Evolutionary conservation across 2,329 filamentous ascomycete genomes (phyloP), one percentile per base, ranked within the genome.

Genomic region (Diaporthe caulivora): DNA sequence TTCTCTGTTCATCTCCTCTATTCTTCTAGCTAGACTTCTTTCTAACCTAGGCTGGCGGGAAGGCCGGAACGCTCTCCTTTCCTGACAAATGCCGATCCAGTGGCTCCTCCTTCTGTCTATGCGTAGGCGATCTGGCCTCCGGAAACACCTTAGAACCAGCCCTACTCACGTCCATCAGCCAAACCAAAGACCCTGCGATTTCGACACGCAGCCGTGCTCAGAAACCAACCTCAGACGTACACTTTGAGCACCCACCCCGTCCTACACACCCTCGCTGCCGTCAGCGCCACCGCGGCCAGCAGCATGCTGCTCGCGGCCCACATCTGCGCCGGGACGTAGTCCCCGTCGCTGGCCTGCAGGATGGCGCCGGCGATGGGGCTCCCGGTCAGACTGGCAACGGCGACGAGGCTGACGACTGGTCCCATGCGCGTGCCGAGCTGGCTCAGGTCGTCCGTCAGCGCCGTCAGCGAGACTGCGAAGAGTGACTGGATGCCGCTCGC

Each of bases 351-450:
- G 5, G 76, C 73, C 34, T 77, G 49, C 8, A 84, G 71, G 6
- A 86, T 81, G 1, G 81, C 82, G 4, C 84, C 84, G 0, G 82
- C 82, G n/a, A 85, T 83, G 0, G 84, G 84, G 7, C 81, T 78
- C 0, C 83, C 83, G 13, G 82, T 77, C 47, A 86, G 75, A 0
- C 81, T 82, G 1, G 78, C 82, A 15, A 84, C 74, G 1, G 80
- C 82, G 53, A 83, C 83, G 10, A 84, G 72, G 17, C 82, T 78
- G 11, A 79, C 79, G 9, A 82, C 80, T 80, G 87, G 86, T 4
- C 86, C 86, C n/a, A 87, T 78, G 24, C 86, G 77, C 3, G 84
- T 86, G 10, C 86, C 86, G 6, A 86, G 71, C 9, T 80, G 76
- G 57, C 78, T 78, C 53, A 84, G 76, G 65, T 87, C 84, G 1